Percentiles rank a stretch among this genome's conserved stretches.
These are phyloP conservation scores for Coemansia guatemalensis DNA, from an alignment of 192 early-diverging fungal genomes.

Conservation along the genomic window DNA sequence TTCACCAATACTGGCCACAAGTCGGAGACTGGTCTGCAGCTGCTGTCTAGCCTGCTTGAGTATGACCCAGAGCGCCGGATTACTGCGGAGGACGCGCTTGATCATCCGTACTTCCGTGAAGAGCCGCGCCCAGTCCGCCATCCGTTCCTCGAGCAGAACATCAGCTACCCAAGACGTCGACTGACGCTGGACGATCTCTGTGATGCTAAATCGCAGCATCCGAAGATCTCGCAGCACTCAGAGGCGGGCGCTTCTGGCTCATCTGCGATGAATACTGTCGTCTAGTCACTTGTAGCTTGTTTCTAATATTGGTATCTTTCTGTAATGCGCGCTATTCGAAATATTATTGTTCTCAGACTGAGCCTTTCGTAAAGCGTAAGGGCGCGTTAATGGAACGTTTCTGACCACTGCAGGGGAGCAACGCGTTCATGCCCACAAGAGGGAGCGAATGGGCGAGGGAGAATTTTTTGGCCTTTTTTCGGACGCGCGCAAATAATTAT, in stretches of 20 bases:
- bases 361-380: not conserved
- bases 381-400: not conserved
- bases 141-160: slow-evolving; percentile 51
- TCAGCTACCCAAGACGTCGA: slow-evolving; percentile 49
- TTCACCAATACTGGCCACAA: slow-evolving; percentile 47
- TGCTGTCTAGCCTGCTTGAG: slow-evolving; percentile 73
- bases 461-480: not conserved
- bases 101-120: slow-evolving; percentile 82
- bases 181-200: slow-evolving; percentile 52
- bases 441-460: too few species aligned
- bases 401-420: not conserved
- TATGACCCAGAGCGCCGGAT: slow-evolving; percentile 81
- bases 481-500: not conserved
- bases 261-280: slow-evolving; percentile 15
- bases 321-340: not conserved
- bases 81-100: slow-evolving; percentile 72
- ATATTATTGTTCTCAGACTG: not conserved
- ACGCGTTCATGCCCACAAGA: not conserved
- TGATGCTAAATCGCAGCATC: slow-evolving; percentile 36
- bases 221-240: slow-evolving; percentile 9
- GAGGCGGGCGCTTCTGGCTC: slow-evolving; percentile 22
- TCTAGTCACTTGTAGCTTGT: not conserved
- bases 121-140: slow-evolving; percentile 49
- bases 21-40: slow-evolving; percentile 61
- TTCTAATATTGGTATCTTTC: not conserved